Percentiles rank a stretch among this genome's conserved stretches.
Conservation (phyloP, 1,284 basidiomycete species). For the Apiotrichum veenhuisii region DNA sequence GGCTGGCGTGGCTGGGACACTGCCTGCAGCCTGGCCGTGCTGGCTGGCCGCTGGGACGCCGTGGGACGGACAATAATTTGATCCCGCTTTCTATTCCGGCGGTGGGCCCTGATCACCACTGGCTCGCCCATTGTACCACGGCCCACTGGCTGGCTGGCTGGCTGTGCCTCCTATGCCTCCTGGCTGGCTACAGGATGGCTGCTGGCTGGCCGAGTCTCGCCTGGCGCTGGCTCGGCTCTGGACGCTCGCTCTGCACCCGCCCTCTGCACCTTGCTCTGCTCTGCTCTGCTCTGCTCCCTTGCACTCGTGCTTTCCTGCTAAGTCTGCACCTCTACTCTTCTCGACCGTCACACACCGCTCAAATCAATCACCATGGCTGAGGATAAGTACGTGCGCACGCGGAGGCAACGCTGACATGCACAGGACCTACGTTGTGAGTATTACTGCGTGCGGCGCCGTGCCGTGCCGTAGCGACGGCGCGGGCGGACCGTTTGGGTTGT, state of each 20-base stretch:
- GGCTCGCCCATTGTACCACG: no score
- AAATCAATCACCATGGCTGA: conserved; percentile 34
- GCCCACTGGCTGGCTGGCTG: no score
- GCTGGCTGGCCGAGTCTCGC: no score
- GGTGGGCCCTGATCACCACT: no score
- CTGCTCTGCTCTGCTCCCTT: not conserved
- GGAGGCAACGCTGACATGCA: conserved; percentile 6
- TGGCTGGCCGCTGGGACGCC: not conserved
- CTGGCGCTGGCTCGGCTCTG: no score
- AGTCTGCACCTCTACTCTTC: not conserved
- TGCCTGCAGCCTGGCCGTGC: not conserved
- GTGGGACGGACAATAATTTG: no score
- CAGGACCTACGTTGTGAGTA: conserved; percentile 48
- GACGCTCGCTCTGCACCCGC: no score
- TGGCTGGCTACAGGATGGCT: not conserved
- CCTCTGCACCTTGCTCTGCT: not conserved
- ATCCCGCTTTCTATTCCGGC: no score
- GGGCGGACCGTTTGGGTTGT: no score
- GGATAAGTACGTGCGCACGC: conserved; percentile 36
- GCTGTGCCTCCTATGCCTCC: no score
- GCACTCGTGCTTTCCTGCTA: not conserved
- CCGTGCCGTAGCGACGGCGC: no score
- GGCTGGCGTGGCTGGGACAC: no score
- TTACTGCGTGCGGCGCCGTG: not conserved
- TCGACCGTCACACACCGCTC: conserved; percentile 10